A percentile compares a stretch with the other conserved stretches of the same genome.
Conservation (phyloP, 345 rosid species). For the Cardamine chenopodiifolia region DNA sequence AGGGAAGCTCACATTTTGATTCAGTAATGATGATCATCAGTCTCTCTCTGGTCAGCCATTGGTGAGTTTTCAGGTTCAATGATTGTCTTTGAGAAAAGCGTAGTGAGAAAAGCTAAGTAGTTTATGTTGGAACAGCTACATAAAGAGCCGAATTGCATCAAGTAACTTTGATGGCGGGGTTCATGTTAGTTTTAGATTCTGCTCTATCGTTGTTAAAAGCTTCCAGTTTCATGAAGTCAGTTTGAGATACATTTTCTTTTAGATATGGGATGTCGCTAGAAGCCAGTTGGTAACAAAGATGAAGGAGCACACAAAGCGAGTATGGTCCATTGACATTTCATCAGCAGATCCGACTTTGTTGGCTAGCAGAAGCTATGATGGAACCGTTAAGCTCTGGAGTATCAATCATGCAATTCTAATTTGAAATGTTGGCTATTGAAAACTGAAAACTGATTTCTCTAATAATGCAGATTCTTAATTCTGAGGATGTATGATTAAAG, state of each 20-base stretch:
- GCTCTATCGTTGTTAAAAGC: not conserved
- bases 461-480: conserved; percentile 2
- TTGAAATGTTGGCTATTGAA: conserved; percentile 79
- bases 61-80: conserved; percentile 55
- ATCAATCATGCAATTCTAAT: conserved; percentile 99
- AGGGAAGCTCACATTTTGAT: conserved; percentile 48
- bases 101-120: conserved; percentile 83
- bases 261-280: conserved; percentile 95
- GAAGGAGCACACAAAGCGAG: conserved; percentile 90
- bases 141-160: conserved; percentile 88
- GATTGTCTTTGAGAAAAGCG: conserved; percentile 76
- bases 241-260: not conserved
- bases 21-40: conserved; percentile 49
- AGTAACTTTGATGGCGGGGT: conserved; percentile 97
- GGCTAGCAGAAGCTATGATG: conserved; percentile 96
- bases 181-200: conserved; percentile 58
- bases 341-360: conserved; percentile 84
- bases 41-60: conserved; percentile 52
- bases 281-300: conserved; percentile 77
- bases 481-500: conserved; percentile 44
- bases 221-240: not conserved
- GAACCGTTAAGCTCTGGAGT: conserved; percentile 97
- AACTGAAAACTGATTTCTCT: conserved; percentile 62
- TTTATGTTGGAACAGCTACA: conserved; percentile 89
- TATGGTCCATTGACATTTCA: conserved; percentile 93